These are phyloP conservation scores for Tulasnella sp. DNA, from an alignment of 768 basidiomycete genomes.

Conservation along the genomic window DNA sequence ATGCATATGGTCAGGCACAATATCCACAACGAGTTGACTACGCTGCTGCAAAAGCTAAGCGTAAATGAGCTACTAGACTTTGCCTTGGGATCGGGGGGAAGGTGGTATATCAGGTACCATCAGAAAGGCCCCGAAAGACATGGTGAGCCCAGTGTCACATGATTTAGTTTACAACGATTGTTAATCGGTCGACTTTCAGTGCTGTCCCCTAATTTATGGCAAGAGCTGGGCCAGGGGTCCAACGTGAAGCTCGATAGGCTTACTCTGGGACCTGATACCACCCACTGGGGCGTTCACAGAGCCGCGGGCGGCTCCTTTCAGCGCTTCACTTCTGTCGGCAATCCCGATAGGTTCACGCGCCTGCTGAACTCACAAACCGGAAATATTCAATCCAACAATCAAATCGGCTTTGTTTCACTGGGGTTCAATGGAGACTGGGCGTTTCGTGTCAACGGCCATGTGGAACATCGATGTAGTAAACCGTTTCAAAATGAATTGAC, in stretches of 20 bases:
- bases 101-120: background rate
- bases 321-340: background rate
- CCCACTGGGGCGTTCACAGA: background rate
- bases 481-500: background rate
- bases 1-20: too few relatives aligned
- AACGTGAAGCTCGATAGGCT: conserved; percentile 1
- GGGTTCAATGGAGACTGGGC: background rate
- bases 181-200: too few relatives aligned
- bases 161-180: too few relatives aligned
- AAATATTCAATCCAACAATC: background rate
- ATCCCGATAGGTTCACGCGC: background rate
- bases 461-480: background rate
- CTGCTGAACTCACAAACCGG: background rate
- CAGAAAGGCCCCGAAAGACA: background rate
- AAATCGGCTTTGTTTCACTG: background rate
- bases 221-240: background rate
- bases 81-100: background rate
- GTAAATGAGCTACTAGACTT: background rate
- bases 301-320: background rate
- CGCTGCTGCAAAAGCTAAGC: background rate
- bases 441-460: background rate
- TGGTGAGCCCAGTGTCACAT: background rate
- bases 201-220: background rate
- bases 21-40: background rate
- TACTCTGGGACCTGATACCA: background rate